Conservation (phyloP, 2,329 filamentous ascomycete genomes). For the Ceratocystis papillata region DNA sequence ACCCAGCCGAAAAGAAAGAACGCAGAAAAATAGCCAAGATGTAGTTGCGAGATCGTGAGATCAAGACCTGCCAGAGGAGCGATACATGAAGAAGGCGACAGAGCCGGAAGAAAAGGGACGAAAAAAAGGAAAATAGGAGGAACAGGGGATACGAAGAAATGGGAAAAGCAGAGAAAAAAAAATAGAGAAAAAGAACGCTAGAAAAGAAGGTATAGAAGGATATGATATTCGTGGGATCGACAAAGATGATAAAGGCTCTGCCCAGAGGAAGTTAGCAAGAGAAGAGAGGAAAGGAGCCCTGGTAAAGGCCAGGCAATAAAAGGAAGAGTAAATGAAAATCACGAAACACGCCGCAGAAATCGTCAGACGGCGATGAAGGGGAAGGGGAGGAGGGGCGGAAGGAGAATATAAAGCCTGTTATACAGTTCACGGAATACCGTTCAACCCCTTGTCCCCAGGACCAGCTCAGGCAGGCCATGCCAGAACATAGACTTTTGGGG, state of each 20-base stretch:
- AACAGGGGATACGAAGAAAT: neutral
- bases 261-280: neutral
- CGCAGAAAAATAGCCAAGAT: neutral
- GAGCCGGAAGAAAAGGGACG: neutral
- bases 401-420: neutral
- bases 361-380: neutral
- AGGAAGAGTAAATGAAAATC: conserved; percentile 16
- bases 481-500: no score
- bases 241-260: conserved; percentile 1
- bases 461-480: no score
- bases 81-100: neutral
- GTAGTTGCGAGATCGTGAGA: conserved; percentile 1
- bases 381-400: neutral
- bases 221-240: neutral
- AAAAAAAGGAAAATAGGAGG: neutral
- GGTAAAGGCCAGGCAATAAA: conserved; percentile 1
- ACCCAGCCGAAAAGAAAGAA: neutral
- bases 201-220: neutral
- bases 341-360: conserved; percentile 17
- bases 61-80: conserved; percentile 14
- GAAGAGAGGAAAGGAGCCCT: neutral
- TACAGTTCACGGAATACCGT: no score
- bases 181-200: neutral
- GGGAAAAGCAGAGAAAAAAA: neutral
- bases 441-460: no score